Base-by-base conservation (phyloP, 2,329 filamentous ascomycete species). In the Verticillium zaregamsianum region DNA sequence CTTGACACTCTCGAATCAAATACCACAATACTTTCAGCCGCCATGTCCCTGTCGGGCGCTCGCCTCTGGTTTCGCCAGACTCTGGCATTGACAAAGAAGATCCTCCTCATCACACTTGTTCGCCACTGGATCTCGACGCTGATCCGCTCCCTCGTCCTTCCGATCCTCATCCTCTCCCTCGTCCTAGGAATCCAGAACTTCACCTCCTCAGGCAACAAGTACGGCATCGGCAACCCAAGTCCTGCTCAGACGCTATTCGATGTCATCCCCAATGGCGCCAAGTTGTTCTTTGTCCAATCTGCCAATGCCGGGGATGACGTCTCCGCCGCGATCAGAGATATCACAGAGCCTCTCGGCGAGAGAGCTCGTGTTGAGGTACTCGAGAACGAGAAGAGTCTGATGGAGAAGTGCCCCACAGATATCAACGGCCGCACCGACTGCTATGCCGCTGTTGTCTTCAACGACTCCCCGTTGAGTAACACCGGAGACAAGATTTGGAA, bases 341-440 rank as follows among this genome's bases (percentile, higher is more conserved):
- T 58, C n/a, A 28, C 23, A 17, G 11, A 9, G n/a, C 37, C 56
- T 11, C 56, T 58, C 7, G 25, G 15, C 14, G 23, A 12, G 6
- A 40, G 45, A 7, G 17, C 55, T 3, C 17, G 17, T 3, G 28
- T 58, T 2, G 35, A 58, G 20, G n/a, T 56, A 14, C 61, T 69
- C 17, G 62, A 68, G 3, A 60, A 66, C 59, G 66, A 69, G 8
- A 31, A 52, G 8, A 60, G 65, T 15, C 65, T 71, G 20, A 6
- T 59, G 2, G 11, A 45, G 1, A 23, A 64, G 8, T 74, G 71
- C 59, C 61, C 67, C 6, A 60, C 68, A 20, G 68, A 72, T 56
- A 59, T 68, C 20, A 65, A 67, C 3, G 70, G 70, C n/a, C 62
- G 70, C 28, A 71, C 68, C 54, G 63, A 66, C 58, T 74, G 72